phyloP scores from a whole-genome alignment of 768 basidiomycete species.

The Tulasnella sp. region DNA sequence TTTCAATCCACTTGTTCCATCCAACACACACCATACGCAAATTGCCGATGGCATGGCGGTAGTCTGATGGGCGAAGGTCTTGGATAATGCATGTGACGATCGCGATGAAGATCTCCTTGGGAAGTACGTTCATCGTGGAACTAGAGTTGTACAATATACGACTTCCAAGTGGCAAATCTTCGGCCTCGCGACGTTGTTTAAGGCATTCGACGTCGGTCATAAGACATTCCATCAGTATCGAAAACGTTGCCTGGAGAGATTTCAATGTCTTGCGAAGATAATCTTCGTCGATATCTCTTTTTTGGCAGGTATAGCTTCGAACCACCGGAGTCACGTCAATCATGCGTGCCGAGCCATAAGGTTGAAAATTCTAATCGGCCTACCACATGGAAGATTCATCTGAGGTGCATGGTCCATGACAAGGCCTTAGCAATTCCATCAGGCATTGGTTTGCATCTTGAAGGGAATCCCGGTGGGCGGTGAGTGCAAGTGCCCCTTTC shows the following conservation, averaged over 20 bases:
- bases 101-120: neutral
- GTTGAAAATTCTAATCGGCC: neutral
- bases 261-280: neutral
- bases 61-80: neutral
- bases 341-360: neutral
- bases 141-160: neutral
- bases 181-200: neutral
- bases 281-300: neutral
- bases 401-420: neutral
- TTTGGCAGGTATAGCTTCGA: neutral
- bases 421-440: neutral
- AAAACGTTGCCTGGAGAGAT: neutral
- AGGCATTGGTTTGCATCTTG: neutral
- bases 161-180: neutral
- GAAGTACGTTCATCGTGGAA: neutral
- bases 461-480: neutral
- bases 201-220: neutral
- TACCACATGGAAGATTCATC: neutral
- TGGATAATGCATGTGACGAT: neutral
- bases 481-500: neutral
- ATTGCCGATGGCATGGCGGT: neutral
- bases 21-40: neutral
- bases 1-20: conserved; percentile 3
- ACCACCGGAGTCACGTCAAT: neutral
- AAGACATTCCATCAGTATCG: neutral